Evolutionary conservation across 163 green algal species (phyloP), one percentile per base, ranked within the genome.

Genomic region (Coccomyxa subellipsoidea): DNA sequence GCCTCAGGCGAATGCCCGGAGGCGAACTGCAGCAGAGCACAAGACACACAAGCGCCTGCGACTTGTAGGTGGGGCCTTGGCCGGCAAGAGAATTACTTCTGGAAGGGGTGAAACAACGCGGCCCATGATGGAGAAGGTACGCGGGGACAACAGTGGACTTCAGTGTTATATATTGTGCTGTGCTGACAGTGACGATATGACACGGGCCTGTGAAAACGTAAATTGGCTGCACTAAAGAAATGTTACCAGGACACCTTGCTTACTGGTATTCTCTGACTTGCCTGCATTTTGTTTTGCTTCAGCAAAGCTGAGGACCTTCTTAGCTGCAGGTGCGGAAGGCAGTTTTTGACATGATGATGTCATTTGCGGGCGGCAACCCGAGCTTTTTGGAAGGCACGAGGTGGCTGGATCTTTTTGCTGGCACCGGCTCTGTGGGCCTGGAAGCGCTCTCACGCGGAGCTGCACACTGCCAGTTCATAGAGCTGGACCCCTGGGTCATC

Each of bases 351-450:
- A 97, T 97, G 90, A 86, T 98, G 76, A 82, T 81, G 35, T 32
- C 66, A 2, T 82, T 80, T 4, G 80, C 83, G 38, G 82, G 70
- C 0, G 53, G 81, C 31, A 38, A 35, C 35, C 18, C 81, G 39
- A 81, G 40, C 38, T 39, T 70, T 54, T 80, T 97, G 76, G 90
- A 91, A 18, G 73, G 54, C 31, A 53, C 82, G 3, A 85, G 92
- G 77, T 98, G 95, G 95, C 89, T 98, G 38, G 95, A 98, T 85
- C 87, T 96, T 32, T 98, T 95, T 90, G 93, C 93, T 34, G 92
- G 92, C 34, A 94, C 91, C 29, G 90, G 87, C 59, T 90, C 88
- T 31, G 92, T 98, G 21, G 95, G 95, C 54, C 84, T 98, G 4
- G 94, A 98, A 90, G 95, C 92, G 6, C 82, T 97, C 27, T 97